Evolutionary conservation across 2,329 filamentous ascomycete genomes (phyloP), one percentile per base, ranked within the genome.

Genomic region (Penicillium sp.): DNA sequence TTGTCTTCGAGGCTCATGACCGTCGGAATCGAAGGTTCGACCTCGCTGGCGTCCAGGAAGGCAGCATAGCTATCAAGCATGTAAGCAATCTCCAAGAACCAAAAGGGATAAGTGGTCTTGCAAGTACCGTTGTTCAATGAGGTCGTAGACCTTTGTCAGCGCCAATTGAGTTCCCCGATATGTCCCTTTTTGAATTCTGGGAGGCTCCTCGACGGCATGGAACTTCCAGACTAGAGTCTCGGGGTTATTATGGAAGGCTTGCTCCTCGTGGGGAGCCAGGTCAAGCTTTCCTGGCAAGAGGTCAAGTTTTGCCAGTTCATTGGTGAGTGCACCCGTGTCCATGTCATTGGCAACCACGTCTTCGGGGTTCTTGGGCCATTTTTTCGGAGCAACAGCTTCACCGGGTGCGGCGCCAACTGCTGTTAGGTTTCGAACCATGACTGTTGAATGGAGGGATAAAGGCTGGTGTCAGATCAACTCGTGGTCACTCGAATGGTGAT

Each of bases 311-410:
- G 35, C 16, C 29, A 42, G 9, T 34, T 42, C 35, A 38, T 42
- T 42, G 35, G 38, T 26, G 30, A 42, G 22, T 26, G 26, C 39
- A 23, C 39, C 39, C 14, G 30, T 38, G 35, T 42, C 39, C 12
- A 42, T 30, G 12, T 17, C 39, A 25, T 42, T 42, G n/a, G n/a
- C n/a, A n/a, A n/a, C n/a, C n/a, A n/a, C n/a, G n/a, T n/a, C n/a
- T n/a, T n/a, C n/a, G n/a, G n/a, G n/a, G n/a, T n/a, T n/a, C n/a
- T n/a, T n/a, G n/a, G n/a, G n/a, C n/a, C n/a, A n/a, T n/a, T n/a
- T n/a, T n/a, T n/a, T n/a, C n/a, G n/a, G n/a, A n/a, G n/a, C n/a
- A n/a, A n/a, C n/a, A n/a, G n/a, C n/a, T n/a, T n/a, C n/a, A n/a
- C n/a, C n/a, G n/a, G n/a, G n/a, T n/a, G n/a, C n/a, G n/a, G n/a